Evolutionary conservation across 2,329 filamentous ascomycete species (phyloP), one percentile per base, ranked within the genome.

Genomic region (Grosmannia clavigera): DNA sequence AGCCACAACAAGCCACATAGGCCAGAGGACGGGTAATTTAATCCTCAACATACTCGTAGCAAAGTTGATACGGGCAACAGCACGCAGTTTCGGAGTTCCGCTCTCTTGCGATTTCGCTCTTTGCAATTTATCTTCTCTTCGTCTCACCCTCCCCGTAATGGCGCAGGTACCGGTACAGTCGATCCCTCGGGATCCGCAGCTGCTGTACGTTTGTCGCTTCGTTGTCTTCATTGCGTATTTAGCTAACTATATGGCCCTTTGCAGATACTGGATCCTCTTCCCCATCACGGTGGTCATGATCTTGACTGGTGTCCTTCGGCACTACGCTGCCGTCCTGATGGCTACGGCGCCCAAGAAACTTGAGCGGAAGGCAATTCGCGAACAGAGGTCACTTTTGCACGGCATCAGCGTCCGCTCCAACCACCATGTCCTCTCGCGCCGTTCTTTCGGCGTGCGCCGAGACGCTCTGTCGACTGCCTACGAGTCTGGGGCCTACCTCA

Each of bases 241-340:
- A 11, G 16, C 33, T 19, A 22, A 50, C 11, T 16, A 35, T 29
- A 19, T 25, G 14, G 50, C 50, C 19, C 19, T 19, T 27, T 6
- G 59, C 69, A 99, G 94, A 77, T 97, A 96, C 81, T 99, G 94
- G 94, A 99, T 99, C 75, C 81, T 99, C 62, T 86, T 96, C 64
- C 94, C 94, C 64, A 99, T 99, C 73, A 96, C 92, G 55, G 81
- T 96, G 68, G 94, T 99, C 71, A 99, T 99, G 95, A 86, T 99
- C 65, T 76, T 99, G 64, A 99, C 94, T 19, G 94, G 94, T 69
- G 85, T 99, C 61, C 85, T 99, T 61, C 92, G 94, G 66, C 94
- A 99, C 78, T 99, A 97, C 73, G 92, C 90, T 59, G 90, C 89
- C 62, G 87, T 95, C n/a, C 82, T 99, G 61, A 89, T 99, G 76